Conservation (phyloP, 345 rosid species). For the Eucalyptus globulus region DNA sequence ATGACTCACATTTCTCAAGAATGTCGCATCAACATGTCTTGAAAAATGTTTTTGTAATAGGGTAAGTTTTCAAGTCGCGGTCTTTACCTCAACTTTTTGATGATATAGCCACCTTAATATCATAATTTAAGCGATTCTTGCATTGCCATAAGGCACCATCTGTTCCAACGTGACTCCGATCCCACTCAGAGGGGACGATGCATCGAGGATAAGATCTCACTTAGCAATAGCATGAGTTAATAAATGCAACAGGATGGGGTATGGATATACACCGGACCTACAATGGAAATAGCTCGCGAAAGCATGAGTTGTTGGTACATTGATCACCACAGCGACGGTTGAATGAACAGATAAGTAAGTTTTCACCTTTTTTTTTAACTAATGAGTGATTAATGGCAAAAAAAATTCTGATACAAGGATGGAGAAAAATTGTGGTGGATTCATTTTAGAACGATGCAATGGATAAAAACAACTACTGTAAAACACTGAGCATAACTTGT, state of each 20-base stretch:
- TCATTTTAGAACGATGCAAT: not conserved
- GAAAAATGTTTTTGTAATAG: not conserved
- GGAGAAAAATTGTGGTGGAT: not conserved
- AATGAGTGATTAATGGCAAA: not conserved
- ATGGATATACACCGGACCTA: not conserved
- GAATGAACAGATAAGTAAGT: not conserved
- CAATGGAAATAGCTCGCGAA: not conserved
- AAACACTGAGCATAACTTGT: not conserved
- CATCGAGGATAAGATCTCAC: not conserved
- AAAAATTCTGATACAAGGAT: not conserved
- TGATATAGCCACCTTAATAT: not conserved
- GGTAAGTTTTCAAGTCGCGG: not conserved
- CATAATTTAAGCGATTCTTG: not conserved
- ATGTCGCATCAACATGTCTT: not conserved
- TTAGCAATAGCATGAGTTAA: not conserved
- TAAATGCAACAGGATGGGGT: not conserved
- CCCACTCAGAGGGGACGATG: not conserved
- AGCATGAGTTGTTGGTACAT: not conserved
- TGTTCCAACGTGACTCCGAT: not conserved
- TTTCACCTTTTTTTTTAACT: not conserved
- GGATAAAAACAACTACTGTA: not conserved
- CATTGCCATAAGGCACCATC: not conserved
- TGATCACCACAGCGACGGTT: not conserved
- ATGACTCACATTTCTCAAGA: not conserved
- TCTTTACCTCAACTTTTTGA: not conserved